Percentiles rank a stretch among this genome's conserved stretches.
Evolutionary conservation across 1,139 yeast genomes (phyloP).

Genomic region (Debaryomycetaceae sp.): DNA sequence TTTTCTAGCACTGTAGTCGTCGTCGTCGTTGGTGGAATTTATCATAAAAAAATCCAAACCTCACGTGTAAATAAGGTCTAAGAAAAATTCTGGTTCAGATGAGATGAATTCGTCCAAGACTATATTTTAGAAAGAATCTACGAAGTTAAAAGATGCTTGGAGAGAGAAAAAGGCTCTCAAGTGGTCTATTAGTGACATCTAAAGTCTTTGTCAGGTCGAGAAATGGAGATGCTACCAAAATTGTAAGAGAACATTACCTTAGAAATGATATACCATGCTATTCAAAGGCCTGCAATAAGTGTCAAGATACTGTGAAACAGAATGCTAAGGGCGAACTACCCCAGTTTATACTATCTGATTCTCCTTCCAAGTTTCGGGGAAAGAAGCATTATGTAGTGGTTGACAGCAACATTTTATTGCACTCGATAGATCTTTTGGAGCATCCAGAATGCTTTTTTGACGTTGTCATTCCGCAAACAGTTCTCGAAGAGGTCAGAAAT

Average conservation of each 20-base stretch:
- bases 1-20: no score
- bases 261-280: conserved; percentile 91
- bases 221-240: conserved; percentile 84
- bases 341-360: conserved; percentile 46
- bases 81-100: not conserved
- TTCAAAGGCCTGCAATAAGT: conserved; percentile 63
- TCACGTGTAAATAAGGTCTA: not conserved
- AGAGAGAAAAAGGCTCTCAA: conserved; percentile 44
- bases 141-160: conserved; percentile 11
- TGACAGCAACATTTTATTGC: conserved; percentile 86
- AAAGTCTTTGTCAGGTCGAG: conserved; percentile 91
- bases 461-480: conserved; percentile 91
- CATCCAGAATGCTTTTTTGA: conserved; percentile 75
- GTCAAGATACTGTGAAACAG: conserved; percentile 56
- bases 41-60: not conserved
- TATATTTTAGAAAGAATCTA: no score
- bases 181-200: conserved; percentile 73
- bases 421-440: conserved; percentile 88
- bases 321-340: conserved; percentile 54
- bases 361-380: conserved; percentile 39
- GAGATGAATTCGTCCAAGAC: not conserved
- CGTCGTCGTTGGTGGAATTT: no score
- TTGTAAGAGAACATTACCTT: conserved; percentile 91
- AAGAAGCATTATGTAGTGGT: conserved; percentile 69
- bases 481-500: conserved; percentile 87